These are phyloP conservation scores for Aspergillus pseudotamarii DNA, from an alignment of 2,329 filamentous ascomycete genomes.

Conservation along the genomic window DNA sequence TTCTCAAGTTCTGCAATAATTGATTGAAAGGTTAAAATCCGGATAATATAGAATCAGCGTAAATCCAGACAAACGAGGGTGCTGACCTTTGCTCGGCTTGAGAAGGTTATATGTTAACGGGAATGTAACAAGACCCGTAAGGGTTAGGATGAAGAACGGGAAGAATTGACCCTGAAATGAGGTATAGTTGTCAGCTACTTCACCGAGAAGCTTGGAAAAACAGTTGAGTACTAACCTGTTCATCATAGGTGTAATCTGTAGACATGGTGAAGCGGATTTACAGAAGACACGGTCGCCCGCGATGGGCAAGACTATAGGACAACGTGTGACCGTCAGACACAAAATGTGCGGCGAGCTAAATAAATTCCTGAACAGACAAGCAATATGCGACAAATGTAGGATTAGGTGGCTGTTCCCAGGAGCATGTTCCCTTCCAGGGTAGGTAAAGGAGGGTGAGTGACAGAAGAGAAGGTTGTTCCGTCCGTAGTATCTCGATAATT, in stretches of 20 bases:
- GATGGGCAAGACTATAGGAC: slow-evolving; percentile 26
- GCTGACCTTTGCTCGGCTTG: slow-evolving; percentile 69
- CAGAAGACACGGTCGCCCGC: slow-evolving; percentile 37
- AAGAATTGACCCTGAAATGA: slow-evolving; percentile 82
- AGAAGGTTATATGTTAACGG: slow-evolving; percentile 88
- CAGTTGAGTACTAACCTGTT: slow-evolving; percentile 63
- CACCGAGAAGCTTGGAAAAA: neutral
- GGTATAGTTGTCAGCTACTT: slow-evolving; percentile 9
- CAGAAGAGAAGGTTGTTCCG: slow-evolving; percentile 7
- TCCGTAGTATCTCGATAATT: slow-evolving; percentile 25
- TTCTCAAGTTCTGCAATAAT: slow-evolving; percentile 65
- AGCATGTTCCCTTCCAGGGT: slow-evolving; percentile 16
- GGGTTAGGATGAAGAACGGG: slow-evolving; percentile 95
- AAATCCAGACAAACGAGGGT: neutral
- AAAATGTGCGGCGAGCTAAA: neutral
- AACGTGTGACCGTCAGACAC: slow-evolving; percentile 7
- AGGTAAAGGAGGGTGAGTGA: slow-evolving; percentile 13
- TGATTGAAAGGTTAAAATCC: slow-evolving; percentile 12
- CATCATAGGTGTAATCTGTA: slow-evolving; percentile 98
- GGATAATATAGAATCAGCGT: neutral
- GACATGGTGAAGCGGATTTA: slow-evolving; percentile 57
- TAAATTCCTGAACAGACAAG: neutral
- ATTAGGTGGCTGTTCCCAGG: slow-evolving; percentile 5
- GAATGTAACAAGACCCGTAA: slow-evolving; percentile 82
- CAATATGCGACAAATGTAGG: neutral